phyloP scores from a whole-genome alignment of 305 asterid genomes.

The Salvia sclarea region DNA sequence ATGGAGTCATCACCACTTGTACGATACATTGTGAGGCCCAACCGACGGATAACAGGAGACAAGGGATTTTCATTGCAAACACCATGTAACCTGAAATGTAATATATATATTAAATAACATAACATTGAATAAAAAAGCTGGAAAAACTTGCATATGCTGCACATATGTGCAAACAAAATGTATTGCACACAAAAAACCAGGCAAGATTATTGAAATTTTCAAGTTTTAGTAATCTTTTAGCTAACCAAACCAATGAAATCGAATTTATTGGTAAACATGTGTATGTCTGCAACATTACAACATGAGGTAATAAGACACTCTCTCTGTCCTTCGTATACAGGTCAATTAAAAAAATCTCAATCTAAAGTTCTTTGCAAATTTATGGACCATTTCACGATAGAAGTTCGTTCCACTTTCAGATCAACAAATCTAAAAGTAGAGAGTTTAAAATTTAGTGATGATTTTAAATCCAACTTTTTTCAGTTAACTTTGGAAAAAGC shows the following conservation, averaged over 20 bases:
- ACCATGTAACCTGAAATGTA: conserved; percentile 80
- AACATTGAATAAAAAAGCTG: background rate
- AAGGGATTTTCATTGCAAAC: conserved; percentile 97
- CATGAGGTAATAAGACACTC: conserved; percentile 3
- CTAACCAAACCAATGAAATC: background rate
- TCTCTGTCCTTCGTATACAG: background rate
- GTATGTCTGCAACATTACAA: background rate
- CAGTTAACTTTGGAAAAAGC: background rate
- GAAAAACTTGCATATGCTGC: conserved; percentile 6
- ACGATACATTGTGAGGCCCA: conserved; percentile 84
- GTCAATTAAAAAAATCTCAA: background rate
- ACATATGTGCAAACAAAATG: background rate
- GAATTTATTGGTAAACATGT: background rate
- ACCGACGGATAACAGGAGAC: conserved; percentile 84
- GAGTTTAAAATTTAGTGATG: background rate
- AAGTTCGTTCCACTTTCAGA: background rate
- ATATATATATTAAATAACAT: no score
- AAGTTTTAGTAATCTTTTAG: background rate
- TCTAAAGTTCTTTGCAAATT: background rate
- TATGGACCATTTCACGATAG: background rate
- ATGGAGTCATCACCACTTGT: conserved; percentile 96
- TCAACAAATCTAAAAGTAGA: background rate
- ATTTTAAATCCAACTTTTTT: background rate
- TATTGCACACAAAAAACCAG: conserved; percentile 16
- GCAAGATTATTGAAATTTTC: conserved; percentile 17